Evolutionary conservation across 2,329 filamentous ascomycete species (phyloP).

Genomic region (Spiromastix sp.): DNA sequence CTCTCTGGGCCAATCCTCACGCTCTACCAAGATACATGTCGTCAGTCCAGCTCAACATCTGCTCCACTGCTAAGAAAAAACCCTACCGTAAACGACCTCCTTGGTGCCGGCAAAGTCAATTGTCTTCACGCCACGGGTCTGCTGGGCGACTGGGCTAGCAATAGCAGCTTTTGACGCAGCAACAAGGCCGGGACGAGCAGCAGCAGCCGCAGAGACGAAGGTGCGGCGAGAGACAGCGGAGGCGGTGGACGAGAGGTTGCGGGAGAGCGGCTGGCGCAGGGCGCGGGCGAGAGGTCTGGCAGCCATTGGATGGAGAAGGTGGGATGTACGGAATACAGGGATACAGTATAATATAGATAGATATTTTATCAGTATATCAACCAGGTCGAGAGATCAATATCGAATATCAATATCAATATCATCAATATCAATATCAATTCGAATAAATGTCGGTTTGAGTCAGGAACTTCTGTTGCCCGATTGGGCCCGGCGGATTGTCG

Average conservation of each 20-base stretch:
- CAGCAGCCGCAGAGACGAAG: slow-evolving; percentile 44
- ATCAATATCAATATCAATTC: too few species aligned
- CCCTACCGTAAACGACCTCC: slow-evolving; percentile 84
- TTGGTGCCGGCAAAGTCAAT: slow-evolving; percentile 96
- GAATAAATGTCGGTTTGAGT: too few species aligned
- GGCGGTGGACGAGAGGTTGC: slow-evolving; percentile 41
- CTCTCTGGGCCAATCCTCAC: slow-evolving; percentile 95
- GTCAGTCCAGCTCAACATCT: too few species aligned
- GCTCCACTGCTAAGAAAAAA: too few species aligned
- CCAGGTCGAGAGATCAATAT: too few species aligned
- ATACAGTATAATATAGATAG: too few species aligned
- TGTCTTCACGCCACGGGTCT: slow-evolving; percentile 85
- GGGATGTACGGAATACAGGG: too few species aligned
- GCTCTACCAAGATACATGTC: slow-evolving; percentile 57
- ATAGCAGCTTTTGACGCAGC: slow-evolving; percentile 34
- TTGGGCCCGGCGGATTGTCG: too few species aligned
- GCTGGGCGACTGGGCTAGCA: slow-evolving; percentile 47
- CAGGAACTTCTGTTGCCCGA: too few species aligned
- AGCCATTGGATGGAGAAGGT: too few species aligned
- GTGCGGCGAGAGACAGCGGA: slow-evolving; percentile 45
- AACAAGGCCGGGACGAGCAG: slow-evolving; percentile 38
- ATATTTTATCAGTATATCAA: too few species aligned
- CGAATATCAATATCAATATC: too few species aligned
- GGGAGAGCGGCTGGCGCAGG: slow-evolving; percentile 45
- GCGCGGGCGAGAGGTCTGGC: slow-evolving; percentile 43